phyloP scores from a whole-genome alignment of 768 basidiomycete species.

The Plicaturopsis crispa region DNA sequence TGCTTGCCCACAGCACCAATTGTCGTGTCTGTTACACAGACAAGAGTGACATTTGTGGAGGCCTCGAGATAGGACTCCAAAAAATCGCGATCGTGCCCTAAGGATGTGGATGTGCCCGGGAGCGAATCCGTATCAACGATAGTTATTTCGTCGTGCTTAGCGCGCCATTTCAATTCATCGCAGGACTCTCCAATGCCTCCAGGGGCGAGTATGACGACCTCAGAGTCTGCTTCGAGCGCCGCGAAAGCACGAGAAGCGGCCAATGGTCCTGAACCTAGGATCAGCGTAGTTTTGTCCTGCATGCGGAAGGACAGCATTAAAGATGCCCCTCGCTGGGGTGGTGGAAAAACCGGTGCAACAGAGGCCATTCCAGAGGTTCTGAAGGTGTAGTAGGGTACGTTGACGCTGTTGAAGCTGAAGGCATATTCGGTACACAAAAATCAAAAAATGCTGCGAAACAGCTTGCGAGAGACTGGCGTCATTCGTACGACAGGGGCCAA shows the following conservation, averaged over 20 bases:
- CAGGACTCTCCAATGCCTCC: conserved; percentile 45
- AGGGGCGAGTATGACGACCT: conserved; percentile 56
- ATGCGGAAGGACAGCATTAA: conserved; percentile 73
- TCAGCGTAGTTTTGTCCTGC: conserved; percentile 43
- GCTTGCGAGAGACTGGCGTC: too few species aligned
- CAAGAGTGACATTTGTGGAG: conserved; percentile 32
- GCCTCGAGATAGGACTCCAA: conserved; percentile 40
- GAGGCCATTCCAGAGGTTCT: conserved; percentile 4
- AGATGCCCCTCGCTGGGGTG: conserved; percentile 48
- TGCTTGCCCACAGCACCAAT: conserved; percentile 24
- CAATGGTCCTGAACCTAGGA: conserved; percentile 73
- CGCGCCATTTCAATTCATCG: conserved; percentile 67
- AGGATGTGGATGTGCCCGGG: conserved; percentile 25
- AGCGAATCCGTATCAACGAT: conserved; percentile 49
- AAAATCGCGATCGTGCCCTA: conserved; percentile 31
- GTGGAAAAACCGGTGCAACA: neutral
- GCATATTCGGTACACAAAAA: too few species aligned
- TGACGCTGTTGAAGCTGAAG: too few species aligned
- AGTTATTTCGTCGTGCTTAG: conserved; percentile 42
- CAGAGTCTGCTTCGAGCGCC: conserved; percentile 72
- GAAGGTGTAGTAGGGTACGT: too few species aligned
- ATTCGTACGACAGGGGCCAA: too few species aligned
- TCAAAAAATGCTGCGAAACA: too few species aligned
- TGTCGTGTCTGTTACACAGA: conserved; percentile 80
- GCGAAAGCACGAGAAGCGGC: conserved; percentile 82